phyloP scores from a whole-genome alignment of 257 asterid genomes.

The Fraxinus cuspidata region DNA sequence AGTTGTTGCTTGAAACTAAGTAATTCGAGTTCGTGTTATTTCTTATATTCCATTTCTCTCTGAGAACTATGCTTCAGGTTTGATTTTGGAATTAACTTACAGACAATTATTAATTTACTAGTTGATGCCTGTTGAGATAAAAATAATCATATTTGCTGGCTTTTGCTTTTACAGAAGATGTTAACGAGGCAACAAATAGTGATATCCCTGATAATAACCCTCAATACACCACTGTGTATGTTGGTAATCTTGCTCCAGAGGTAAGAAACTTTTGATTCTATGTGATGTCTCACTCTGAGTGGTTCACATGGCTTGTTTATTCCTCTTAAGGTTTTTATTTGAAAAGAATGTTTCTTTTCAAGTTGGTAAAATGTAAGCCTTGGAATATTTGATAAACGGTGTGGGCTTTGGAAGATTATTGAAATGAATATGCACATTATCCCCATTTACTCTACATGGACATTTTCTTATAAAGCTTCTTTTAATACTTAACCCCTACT shows the following conservation, averaged over 20 bases:
- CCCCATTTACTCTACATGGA: background rate
- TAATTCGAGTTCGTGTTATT: background rate
- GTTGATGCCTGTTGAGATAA: background rate
- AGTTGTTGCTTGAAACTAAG: background rate
- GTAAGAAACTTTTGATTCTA: background rate
- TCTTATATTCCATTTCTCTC: background rate
- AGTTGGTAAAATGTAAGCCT: background rate
- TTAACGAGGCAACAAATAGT: background rate
- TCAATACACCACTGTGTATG: background rate
- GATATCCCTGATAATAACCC: constrained; percentile 3
- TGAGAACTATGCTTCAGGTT: background rate
- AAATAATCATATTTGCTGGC: background rate
- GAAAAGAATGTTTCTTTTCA: background rate
- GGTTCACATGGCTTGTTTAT: background rate
- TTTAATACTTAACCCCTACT: background rate
- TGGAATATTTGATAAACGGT: background rate
- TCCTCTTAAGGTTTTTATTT: background rate
- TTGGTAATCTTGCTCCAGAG: constrained; percentile 5
- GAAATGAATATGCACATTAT: background rate
- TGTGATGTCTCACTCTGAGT: background rate
- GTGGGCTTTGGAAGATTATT: background rate
- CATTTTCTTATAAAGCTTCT: background rate
- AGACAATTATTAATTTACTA: background rate
- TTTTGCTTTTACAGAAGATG: background rate
- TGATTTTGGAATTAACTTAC: background rate